Conservation (phyloP, 2,329 filamentous ascomycete genomes). For the Pestalotiopsis sp. region DNA sequence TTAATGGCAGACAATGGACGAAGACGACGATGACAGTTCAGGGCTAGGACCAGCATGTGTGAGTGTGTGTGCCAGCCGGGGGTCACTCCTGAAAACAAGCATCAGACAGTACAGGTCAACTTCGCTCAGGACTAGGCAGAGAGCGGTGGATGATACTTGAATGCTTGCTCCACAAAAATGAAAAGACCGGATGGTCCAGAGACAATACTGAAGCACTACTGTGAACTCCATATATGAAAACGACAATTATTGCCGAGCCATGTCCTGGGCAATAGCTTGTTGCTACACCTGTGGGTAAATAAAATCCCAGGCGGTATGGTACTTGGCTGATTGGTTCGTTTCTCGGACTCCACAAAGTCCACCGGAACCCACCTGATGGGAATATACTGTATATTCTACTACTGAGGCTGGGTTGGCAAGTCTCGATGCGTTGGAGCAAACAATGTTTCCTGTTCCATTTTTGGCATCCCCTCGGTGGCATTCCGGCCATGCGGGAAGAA, state of each 20-base stretch:
- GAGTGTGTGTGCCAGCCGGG: slow-evolving; percentile 34
- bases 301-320: neutral
- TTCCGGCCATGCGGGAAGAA: neutral
- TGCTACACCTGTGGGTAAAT: slow-evolving; percentile 1
- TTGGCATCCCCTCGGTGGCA: neutral
- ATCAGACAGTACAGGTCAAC: slow-evolving; percentile 43
- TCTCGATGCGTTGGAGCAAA: neutral
- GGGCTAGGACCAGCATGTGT: slow-evolving; percentile 44
- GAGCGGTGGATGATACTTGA: neutral
- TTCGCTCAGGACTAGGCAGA: slow-evolving; percentile 19
- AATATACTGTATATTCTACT: neutral
- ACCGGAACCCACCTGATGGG: neutral
- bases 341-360: neutral
- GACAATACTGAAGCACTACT: slow-evolving; percentile 7
- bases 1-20: neutral
- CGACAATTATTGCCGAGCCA: slow-evolving; percentile 9
- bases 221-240: neutral
- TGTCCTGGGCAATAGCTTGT: neutral
- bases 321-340: neutral
- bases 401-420: neutral
- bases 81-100: slow-evolving; percentile 46
- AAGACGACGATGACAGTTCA: slow-evolving; percentile 16
- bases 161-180: slow-evolving; percentile 22
- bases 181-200: slow-evolving; percentile 6
- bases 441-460: neutral